phyloP scores from a whole-genome alignment of 805 yeast species.

The Lipomyces spencermartinsiae region DNA sequence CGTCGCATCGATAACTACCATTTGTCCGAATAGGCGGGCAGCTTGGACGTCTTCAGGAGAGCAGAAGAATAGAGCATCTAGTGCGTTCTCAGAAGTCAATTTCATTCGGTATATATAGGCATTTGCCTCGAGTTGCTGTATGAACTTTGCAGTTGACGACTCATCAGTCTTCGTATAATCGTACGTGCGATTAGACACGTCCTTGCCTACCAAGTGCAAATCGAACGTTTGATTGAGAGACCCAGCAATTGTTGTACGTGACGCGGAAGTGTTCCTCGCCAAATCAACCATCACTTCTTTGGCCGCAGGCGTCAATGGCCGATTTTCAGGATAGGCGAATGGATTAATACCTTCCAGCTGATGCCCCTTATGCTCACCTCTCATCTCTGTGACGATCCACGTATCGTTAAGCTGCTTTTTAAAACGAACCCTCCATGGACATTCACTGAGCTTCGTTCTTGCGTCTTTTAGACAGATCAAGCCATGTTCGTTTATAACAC shows the following conservation, averaged over 20 bases:
- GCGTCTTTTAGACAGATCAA: neutral
- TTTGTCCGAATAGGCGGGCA: slow-evolving; percentile 1
- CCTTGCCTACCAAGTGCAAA: neutral
- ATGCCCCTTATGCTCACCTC: neutral
- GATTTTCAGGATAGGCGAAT: neutral
- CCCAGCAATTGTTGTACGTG: neutral
- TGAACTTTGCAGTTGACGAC: slow-evolving; percentile 3
- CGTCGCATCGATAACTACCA: slow-evolving; percentile 5
- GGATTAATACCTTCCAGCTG: neutral
- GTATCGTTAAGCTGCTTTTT: slow-evolving; percentile 4
- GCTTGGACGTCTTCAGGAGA: neutral
- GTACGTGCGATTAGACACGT: neutral
- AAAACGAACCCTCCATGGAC: slow-evolving; percentile 3
- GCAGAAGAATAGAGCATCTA: slow-evolving; percentile 1
- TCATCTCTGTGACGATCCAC: neutral
- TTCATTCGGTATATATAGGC: neutral
- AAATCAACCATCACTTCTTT: neutral
- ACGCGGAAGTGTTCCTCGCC: neutral
- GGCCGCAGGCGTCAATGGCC: neutral
- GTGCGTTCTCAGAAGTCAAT: neutral
- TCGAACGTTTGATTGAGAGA: neutral
- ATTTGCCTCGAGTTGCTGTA: neutral
- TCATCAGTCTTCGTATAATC: neutral
- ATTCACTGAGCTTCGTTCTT: neutral
- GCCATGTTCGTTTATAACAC: neutral